Base-by-base conservation (phyloP, 495 filamentous ascomycete species). In the Pyronema omphalodes region DNA sequence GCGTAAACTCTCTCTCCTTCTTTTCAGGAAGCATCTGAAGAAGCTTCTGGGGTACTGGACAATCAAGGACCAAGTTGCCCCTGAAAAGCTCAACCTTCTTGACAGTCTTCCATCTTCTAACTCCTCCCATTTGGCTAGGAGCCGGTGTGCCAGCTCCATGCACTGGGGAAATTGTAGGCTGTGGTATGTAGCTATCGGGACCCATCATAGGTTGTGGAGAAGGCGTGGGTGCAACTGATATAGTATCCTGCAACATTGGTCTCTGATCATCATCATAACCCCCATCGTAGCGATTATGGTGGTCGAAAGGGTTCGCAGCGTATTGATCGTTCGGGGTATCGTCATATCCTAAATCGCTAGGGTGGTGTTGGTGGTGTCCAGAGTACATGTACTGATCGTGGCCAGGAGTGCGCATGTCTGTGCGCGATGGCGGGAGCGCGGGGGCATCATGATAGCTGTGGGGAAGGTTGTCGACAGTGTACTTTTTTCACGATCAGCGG, bases 71-170 rank as follows among this genome's bases (percentile, higher is more conserved):
- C 60, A 99, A 76, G 68, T 99, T 96, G 44, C 93, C 93, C 58
- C 91, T 83, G 74, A 93, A 96, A 39, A 99, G 69, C 60, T 93
- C 85, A 29, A 96, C 88, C 73, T 95, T 88, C 67, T 96, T 99
- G 15, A 96, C 89, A 4, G 93, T 96, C 72, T 96, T 96, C 86
- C 86, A 95, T 66, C 93, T 78, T 63, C 83, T 80, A 60, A 96
- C 70, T n/a, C 71, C 78, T 41, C 73, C 77, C 1, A 29, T 1
- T 5, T 29, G 23, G 5, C 23, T 29, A 6, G 77, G 76, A 1
- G 76, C 76, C 18, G 73, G 74, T 35, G 57, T 64, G 51, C 70
- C 62, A 34, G 40, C 45, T 9, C 33, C 17, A 9, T 37, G 40
- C 7, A 54, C 58, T 2, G 61, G 61, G 1, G 60, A 63, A 6